phyloP scores from a whole-genome alignment of 176 grass and related monocot species.

The Hyparrhenia diplandra region DNA sequence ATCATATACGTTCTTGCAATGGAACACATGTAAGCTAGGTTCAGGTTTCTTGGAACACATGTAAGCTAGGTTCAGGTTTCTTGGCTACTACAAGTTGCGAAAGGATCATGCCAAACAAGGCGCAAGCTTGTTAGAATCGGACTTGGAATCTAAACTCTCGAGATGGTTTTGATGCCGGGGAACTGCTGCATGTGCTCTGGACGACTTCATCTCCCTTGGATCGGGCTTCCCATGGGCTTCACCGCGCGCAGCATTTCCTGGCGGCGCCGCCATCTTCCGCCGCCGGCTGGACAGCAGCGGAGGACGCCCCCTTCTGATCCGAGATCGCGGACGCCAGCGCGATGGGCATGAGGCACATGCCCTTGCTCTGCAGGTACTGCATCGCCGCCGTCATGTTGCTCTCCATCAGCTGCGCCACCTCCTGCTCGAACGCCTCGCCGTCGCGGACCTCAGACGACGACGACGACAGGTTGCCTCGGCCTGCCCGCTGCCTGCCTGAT shows the following conservation, averaged over 20 bases:
- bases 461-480: background rate
- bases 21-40: too few relatives aligned
- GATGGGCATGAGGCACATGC: slow-evolving; percentile 69
- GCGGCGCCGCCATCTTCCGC: background rate
- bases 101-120: background rate
- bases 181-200: background rate
- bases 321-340: slow-evolving; percentile 56
- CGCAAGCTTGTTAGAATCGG: background rate
- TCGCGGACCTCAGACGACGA: slow-evolving; percentile 18
- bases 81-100: background rate
- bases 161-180: background rate
- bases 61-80: background rate
- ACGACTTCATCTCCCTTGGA: background rate
- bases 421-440: slow-evolving; percentile 42
- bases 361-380: slow-evolving; percentile 81
- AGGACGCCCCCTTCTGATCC: slow-evolving; percentile 39
- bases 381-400: slow-evolving; percentile 58
- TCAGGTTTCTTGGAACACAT: background rate
- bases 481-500: background rate
- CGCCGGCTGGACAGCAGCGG: background rate
- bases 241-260: background rate
- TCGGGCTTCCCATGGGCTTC: background rate
- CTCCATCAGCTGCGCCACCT: slow-evolving; percentile 68
- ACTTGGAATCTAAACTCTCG: background rate
- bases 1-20: too few relatives aligned